A percentile compares a stretch with the other conserved stretches of the same genome.
These are phyloP conservation scores for Phaeosphaeriaceae sp. DNA, from an alignment of 2,329 filamentous ascomycete genomes.

Conservation along the genomic window DNA sequence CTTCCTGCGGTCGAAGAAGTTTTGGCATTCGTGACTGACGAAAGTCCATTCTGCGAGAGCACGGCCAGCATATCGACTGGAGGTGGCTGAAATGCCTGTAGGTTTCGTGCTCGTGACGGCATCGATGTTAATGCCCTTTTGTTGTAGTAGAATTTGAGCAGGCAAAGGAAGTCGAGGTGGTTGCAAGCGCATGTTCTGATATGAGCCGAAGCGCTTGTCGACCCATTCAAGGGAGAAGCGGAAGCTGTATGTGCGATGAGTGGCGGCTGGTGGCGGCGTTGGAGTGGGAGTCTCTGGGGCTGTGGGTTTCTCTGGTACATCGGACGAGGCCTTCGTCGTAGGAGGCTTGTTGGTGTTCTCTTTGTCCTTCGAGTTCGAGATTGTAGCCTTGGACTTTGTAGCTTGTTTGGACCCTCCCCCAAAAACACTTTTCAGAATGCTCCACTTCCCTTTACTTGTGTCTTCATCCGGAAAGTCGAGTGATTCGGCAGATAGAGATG, in stretches of 20 bases:
- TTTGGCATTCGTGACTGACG: constrained; percentile 80
- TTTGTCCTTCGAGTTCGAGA: constrained; percentile 31
- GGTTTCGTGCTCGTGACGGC: constrained; percentile 42
- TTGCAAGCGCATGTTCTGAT: constrained; percentile 69
- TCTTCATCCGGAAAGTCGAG: constrained; percentile 45
- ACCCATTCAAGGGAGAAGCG: constrained; percentile 77
- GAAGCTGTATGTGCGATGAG: constrained; percentile 70
- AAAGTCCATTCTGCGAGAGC: constrained; percentile 81
- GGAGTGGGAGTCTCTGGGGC: constrained; percentile 39
- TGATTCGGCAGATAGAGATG: constrained; percentile 39
- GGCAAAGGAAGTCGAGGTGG: constrained; percentile 74
- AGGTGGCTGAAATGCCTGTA: constrained; percentile 44
- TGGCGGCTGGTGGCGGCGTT: constrained; percentile 54
- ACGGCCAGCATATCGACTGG: constrained; percentile 71
- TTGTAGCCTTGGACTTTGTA: constrained; percentile 51
- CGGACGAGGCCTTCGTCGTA: constrained; percentile 12
- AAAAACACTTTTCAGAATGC: constrained; percentile 70
- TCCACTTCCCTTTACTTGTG: constrained; percentile 66
- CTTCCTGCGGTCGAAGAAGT: constrained; percentile 78
- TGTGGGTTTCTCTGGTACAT: constrained; percentile 13
- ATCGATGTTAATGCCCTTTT: constrained; percentile 39
- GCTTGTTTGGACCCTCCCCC: constrained; percentile 55
- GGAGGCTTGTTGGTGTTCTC: constrained; percentile 25
- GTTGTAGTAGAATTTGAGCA: constrained; percentile 71
- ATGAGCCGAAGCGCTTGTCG: constrained; percentile 62